These are phyloP conservation scores for Epicoccum sorghinum DNA, from an alignment of 2,329 filamentous ascomycete genomes.

Conservation along the genomic window DNA sequence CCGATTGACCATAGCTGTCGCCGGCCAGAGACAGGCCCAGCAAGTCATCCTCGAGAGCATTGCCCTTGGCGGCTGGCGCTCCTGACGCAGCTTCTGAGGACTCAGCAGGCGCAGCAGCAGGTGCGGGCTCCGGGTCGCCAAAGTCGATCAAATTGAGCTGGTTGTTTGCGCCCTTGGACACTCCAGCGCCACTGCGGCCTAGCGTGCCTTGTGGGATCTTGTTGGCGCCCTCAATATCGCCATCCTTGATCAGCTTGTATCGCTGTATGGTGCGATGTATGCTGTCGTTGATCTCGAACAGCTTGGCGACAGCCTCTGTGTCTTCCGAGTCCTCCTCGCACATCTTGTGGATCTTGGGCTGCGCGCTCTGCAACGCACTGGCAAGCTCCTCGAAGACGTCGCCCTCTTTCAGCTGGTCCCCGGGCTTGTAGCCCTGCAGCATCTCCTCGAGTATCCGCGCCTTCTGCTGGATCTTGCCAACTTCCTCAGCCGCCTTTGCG, in stretches of 20 bases:
- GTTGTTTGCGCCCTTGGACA: conserved; percentile 70
- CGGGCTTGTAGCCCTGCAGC: conserved; percentile 79
- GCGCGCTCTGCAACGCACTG: conserved; percentile 85
- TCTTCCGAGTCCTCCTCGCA: conserved; percentile 98
- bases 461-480: conserved; percentile 94
- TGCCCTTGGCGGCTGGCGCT: conserved; percentile 58
- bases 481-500: conserved; percentile 95
- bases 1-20: conserved; percentile 72
- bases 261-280: conserved; percentile 96
- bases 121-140: conserved; percentile 69
- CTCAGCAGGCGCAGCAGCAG: conserved; percentile 45
- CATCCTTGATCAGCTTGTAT: conserved; percentile 95
- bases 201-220: conserved; percentile 83
- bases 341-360: conserved; percentile 99
- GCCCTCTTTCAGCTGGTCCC: conserved; percentile 75
- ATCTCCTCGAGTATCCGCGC: conserved; percentile 91
- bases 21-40: conserved; percentile 81
- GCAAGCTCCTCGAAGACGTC: conserved; percentile 84
- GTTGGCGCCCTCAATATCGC: conserved; percentile 81
- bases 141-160: conserved; percentile 96
- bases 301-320: conserved; percentile 90
- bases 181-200: conserved; percentile 67
- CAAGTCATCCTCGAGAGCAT: conserved; percentile 85
- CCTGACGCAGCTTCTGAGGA: conserved; percentile 49
- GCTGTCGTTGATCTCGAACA: conserved; percentile 97